Percentiles rank a stretch among this genome's conserved stretches.
Evolutionary conservation across 371 early-diverging fungal genomes (phyloP).

Genomic region (Phascolomyces articulosus): DNA sequence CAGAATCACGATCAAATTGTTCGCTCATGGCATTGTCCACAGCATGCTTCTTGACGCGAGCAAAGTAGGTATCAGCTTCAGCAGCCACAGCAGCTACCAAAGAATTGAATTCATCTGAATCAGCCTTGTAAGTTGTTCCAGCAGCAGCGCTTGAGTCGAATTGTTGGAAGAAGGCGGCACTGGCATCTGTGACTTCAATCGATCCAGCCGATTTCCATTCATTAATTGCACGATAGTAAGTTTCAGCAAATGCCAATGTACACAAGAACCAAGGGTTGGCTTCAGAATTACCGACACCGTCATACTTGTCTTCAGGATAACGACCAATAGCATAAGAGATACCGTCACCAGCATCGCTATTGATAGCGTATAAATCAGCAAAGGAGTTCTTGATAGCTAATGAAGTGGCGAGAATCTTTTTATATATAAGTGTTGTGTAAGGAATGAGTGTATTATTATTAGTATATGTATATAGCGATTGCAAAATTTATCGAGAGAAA

Average conservation of each 20-base stretch:
- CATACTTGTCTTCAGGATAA: slow-evolving; percentile 76
- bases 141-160: slow-evolving; percentile 21
- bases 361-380: slow-evolving; percentile 56
- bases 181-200: slow-evolving; percentile 44
- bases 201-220: slow-evolving; percentile 32
- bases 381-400: slow-evolving; percentile 45
- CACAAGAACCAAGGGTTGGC: slow-evolving; percentile 81
- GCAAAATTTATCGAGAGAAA: no score
- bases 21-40: slow-evolving; percentile 61
- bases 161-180: slow-evolving; percentile 39
- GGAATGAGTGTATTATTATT: background rate
- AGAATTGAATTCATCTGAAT: slow-evolving; percentile 18
- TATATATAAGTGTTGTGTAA: no score
- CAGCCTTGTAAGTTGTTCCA: slow-evolving; percentile 30
- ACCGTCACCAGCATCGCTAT: slow-evolving; percentile 25
- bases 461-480: background rate
- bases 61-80: slow-evolving; percentile 59
- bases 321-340: slow-evolving; percentile 64
- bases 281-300: slow-evolving; percentile 54
- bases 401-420: slow-evolving; percentile 57
- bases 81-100: slow-evolving; percentile 29
- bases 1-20: slow-evolving; percentile 61
- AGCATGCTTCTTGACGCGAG: slow-evolving; percentile 54
- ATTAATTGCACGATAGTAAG: slow-evolving; percentile 57
- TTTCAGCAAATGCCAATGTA: slow-evolving; percentile 67